Evolutionary conservation across 2,329 filamentous ascomycete genomes (phyloP).

Genomic region (Cytospora schulzeri): DNA sequence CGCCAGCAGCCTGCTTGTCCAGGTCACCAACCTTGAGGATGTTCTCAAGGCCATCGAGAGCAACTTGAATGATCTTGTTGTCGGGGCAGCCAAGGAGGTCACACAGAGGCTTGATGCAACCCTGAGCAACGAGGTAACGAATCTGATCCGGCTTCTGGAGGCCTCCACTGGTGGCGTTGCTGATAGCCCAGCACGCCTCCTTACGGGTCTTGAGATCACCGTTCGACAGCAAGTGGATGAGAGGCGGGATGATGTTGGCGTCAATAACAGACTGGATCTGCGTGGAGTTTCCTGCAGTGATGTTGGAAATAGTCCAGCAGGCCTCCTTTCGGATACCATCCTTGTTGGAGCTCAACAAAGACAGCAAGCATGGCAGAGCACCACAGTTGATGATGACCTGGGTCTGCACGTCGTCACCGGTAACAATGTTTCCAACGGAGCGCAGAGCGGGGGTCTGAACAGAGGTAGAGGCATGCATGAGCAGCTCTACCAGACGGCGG

Average conservation of each 20-base stretch:
- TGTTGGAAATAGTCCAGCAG: slow-evolving; percentile 99
- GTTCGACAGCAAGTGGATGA: slow-evolving; percentile 94
- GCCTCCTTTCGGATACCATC: slow-evolving; percentile 99
- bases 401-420: slow-evolving; percentile 96
- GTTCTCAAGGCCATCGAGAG: slow-evolving; percentile 96
- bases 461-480: slow-evolving; percentile 97
- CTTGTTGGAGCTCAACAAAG: slow-evolving; percentile 93
- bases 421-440: slow-evolving; percentile 98
- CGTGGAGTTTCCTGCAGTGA: slow-evolving; percentile 95
- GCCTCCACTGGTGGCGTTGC: slow-evolving; percentile 95
- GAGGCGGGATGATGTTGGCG: slow-evolving; percentile 91
- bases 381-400: slow-evolving; percentile 99
- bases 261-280: slow-evolving; percentile 98
- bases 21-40: slow-evolving; percentile 99
- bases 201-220: slow-evolving; percentile 99
- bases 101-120: slow-evolving; percentile 96
- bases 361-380: slow-evolving; percentile 86
- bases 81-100: slow-evolving; percentile 94
- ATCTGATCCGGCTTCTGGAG: slow-evolving; percentile 99
- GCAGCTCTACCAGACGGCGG: slow-evolving; percentile 89
- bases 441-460: slow-evolving; percentile 96
- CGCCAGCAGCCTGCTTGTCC: slow-evolving; percentile 87
- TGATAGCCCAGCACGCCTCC: slow-evolving; percentile 99
- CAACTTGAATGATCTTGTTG: slow-evolving; percentile 99
- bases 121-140: slow-evolving; percentile 87